Conservation (phyloP, 2,329 filamentous ascomycete genomes). For the Chalara sp. region DNA sequence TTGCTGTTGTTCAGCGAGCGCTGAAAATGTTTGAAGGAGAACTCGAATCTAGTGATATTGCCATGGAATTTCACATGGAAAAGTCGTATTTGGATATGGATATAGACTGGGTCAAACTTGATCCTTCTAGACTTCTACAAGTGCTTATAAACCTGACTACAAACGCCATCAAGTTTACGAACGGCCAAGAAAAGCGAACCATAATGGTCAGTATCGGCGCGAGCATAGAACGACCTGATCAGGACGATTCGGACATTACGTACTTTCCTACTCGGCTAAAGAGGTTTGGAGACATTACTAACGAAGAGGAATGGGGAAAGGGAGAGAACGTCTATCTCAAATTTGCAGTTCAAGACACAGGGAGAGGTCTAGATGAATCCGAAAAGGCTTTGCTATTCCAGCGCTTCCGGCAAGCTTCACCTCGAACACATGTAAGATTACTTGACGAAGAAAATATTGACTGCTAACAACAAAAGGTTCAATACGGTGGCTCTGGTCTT, state of each 20-base stretch:
- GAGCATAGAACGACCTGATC: constrained; percentile 29
- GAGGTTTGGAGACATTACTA: constrained; percentile 16
- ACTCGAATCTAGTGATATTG: constrained; percentile 63
- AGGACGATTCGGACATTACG: constrained; percentile 38
- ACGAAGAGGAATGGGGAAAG: constrained; percentile 50
- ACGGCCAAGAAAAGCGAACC: constrained; percentile 48
- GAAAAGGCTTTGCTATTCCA: constrained; percentile 73
- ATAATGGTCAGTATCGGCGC: constrained; percentile 35
- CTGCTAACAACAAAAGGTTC: constrained; percentile 18
- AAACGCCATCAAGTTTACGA: constrained; percentile 80
- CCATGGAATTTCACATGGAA: constrained; percentile 62
- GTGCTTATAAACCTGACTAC: constrained; percentile 77
- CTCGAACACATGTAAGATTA: constrained; percentile 58
- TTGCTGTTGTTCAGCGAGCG: constrained; percentile 56
- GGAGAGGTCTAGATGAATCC: constrained; percentile 62
- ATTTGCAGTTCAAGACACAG: constrained; percentile 70
- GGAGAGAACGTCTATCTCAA: constrained; percentile 67
- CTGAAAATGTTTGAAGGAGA: constrained; percentile 78
- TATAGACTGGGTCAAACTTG: constrained; percentile 67
- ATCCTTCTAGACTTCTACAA: constrained; percentile 71
- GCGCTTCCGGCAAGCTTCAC: constrained; percentile 71
- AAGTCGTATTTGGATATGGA: constrained; percentile 57
- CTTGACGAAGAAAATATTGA: too few species aligned
- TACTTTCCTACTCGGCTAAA: constrained; percentile 29
- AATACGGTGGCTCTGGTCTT: constrained; percentile 73